Conservation (phyloP, 495 filamentous ascomycete genomes). For the Lasiosphaeris hirsuta region DNA sequence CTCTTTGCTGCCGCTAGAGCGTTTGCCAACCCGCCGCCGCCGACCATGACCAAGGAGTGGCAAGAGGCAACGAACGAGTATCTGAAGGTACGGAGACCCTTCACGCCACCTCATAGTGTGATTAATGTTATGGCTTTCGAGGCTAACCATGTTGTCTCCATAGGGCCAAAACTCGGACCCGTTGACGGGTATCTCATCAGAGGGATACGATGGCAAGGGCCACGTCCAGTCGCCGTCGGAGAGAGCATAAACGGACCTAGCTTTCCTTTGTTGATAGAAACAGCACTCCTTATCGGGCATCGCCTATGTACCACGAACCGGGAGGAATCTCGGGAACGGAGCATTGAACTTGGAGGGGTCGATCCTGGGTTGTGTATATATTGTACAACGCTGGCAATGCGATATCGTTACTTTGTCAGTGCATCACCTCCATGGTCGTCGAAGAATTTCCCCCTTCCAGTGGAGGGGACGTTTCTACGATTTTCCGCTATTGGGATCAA, state of each 20-base stretch:
- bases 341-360: slow-evolving; percentile 15
- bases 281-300: slow-evolving; percentile 11
- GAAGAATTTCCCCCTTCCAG: too few relatives aligned
- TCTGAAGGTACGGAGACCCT: slow-evolving; percentile 60
- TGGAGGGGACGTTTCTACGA: too few relatives aligned
- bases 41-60: slow-evolving; percentile 92
- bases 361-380: slow-evolving; percentile 35
- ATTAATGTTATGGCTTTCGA: not conserved
- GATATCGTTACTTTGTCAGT: slow-evolving; percentile 24
- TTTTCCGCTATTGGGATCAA: too few relatives aligned
- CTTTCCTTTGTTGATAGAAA: slow-evolving; percentile 43
- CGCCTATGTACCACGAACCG: slow-evolving; percentile 16
- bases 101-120: not conserved
- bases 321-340: slow-evolving; percentile 13
- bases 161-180: slow-evolving; percentile 85
- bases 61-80: slow-evolving; percentile 91
- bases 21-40: slow-evolving; percentile 65
- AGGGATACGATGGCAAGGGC: slow-evolving; percentile 76
- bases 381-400: slow-evolving; percentile 39
- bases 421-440: too few relatives aligned
- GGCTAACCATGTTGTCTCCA: slow-evolving; percentile 21
- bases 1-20: slow-evolving; percentile 63
- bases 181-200: slow-evolving; percentile 77
- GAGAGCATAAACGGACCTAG: slow-evolving; percentile 31
- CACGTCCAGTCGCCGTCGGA: slow-evolving; percentile 67